Base-by-base conservation (phyloP, 139 green algal genomes). In the Chlorella ohadii region DNA sequence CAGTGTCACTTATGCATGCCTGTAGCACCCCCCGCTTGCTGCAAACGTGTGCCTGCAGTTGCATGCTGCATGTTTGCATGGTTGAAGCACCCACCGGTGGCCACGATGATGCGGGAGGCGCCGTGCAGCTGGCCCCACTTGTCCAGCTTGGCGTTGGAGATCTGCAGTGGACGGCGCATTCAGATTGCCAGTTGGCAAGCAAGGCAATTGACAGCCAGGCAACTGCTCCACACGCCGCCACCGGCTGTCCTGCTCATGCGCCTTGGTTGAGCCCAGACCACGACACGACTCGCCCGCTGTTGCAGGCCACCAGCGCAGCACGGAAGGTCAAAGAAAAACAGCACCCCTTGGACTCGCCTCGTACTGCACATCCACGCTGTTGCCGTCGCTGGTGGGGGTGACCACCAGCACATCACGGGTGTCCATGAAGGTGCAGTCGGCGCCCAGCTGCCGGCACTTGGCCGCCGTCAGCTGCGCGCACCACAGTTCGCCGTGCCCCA, bases 401-500 rank as follows among this genome's bases (percentile, higher is more conserved):
- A 93, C 90, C 41, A 98, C 94, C 68, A 99, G 88, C 83, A 98
- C 94, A 15, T 99, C 96, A 1, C 97, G 89, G 1, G 97, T 94
- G 91, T 99, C 97, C 94, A 99, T 95, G 88, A 96, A 98, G 2
- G 39, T 82, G 34, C 86, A 92, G 72, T 92, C 34, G 41, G 55
- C 85, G n/a, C 93, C 91, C 73, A 94, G 79, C 88, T 94, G 83
- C 36, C 87, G 77, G 84, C 94, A 93, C 28, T 81, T 85, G 1
- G 93, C 89, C 0, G 94, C 85, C 31, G 96, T 91, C 44, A 99
- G 90, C 78, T 91, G 91, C n/a, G 95, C 97, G 56, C 89, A 96
- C 97, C 97, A 99, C n/a, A 99, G 91, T 90, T 99, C 97, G 33
- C 97, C 97, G 79, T 99, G 97, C 23, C 97, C 97, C 33, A 99